Conservation (phyloP, 768 basidiomycete genomes). For the Boletales sp. region DNA sequence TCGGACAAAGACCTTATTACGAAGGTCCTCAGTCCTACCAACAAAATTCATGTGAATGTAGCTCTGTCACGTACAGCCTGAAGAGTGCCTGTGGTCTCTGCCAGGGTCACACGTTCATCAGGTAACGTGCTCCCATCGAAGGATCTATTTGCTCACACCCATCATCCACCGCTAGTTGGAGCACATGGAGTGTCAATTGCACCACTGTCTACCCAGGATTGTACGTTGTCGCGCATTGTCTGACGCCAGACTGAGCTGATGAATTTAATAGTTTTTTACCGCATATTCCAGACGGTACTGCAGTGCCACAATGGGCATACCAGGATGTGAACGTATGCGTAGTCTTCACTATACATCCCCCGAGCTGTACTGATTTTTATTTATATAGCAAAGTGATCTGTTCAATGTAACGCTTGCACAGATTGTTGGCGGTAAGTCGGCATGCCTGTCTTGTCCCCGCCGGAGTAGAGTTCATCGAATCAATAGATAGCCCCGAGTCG, state of each 20-base stretch:
- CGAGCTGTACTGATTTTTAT: conserved; percentile 2
- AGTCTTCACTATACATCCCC: background rate
- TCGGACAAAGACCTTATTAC: conserved; percentile 33
- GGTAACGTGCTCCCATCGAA: conserved; percentile 20
- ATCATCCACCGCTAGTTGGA: conserved; percentile 40
- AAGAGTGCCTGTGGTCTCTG: conserved; percentile 58
- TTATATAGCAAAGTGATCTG: conserved; percentile 29
- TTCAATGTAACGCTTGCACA: conserved; percentile 42
- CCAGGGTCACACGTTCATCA: conserved; percentile 41
- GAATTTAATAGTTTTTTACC: conserved; percentile 39
- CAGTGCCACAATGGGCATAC: conserved; percentile 63
- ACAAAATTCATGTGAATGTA: conserved; percentile 46
- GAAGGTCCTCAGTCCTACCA: conserved; percentile 31
- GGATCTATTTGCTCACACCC: background rate
- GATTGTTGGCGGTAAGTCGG: conserved; percentile 21
- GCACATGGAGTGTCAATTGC: conserved; percentile 48
- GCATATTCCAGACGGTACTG: conserved; percentile 44
- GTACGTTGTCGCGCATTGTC: conserved; percentile 9
- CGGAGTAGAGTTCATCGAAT: background rate
- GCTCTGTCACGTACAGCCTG: conserved; percentile 50
- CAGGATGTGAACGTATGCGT: conserved; percentile 45
- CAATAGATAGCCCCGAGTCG: conserved; percentile 41
- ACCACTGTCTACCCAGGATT: conserved; percentile 31
- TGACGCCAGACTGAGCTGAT: background rate
- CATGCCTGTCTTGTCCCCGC: background rate